A percentile compares a stretch with the other conserved stretches of the same genome.
phyloP scores from a whole-genome alignment of 306 rosid species.

The Vicia sativa region DNA sequence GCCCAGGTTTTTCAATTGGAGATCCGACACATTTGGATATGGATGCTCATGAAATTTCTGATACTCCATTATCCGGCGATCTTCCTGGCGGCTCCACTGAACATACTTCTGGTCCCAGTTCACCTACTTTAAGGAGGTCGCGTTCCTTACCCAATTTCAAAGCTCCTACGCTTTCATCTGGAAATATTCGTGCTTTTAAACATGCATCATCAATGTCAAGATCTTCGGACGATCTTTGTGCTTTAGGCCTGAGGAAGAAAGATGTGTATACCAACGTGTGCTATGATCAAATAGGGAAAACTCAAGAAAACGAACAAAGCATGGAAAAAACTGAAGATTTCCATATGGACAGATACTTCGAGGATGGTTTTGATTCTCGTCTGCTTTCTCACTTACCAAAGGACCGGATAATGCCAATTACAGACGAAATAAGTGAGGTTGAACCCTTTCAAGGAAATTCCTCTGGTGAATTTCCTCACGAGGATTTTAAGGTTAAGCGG shows the following conservation, averaged over 20 bases:
- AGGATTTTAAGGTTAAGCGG: conserved; percentile 72
- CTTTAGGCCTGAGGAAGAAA: conserved; percentile 47
- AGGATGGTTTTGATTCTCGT: conserved; percentile 62
- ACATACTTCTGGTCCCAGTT: conserved; percentile 33
- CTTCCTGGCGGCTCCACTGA: conserved; percentile 46
- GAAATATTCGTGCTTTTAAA: conserved; percentile 33
- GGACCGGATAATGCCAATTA: conserved; percentile 74
- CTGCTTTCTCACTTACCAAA: conserved; percentile 47
- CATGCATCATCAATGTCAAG: conserved; percentile 50
- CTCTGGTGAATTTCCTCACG: conserved; percentile 47
- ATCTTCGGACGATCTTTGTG: conserved; percentile 66
- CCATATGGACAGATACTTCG: conserved; percentile 45
- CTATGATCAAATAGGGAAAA: conserved; percentile 47
- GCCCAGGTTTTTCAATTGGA: conserved; percentile 57
- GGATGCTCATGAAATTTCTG: conserved; percentile 55
- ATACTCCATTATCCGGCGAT: conserved; percentile 52
- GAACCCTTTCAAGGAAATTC: conserved; percentile 51
- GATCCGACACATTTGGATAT: conserved; percentile 53
- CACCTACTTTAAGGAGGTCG: conserved; percentile 55
- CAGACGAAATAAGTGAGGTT: conserved; percentile 42
- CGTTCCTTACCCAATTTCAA: conserved; percentile 59
- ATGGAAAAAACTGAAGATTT: conserved; percentile 47
- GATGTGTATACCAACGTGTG: conserved; percentile 44
- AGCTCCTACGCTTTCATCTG: conserved; percentile 44
- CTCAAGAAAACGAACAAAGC: conserved; percentile 44